Evolutionary conservation across 768 basidiomycete species (phyloP), one percentile per base, ranked within the genome.

Genomic region (Lactifluus rugatus): DNA sequence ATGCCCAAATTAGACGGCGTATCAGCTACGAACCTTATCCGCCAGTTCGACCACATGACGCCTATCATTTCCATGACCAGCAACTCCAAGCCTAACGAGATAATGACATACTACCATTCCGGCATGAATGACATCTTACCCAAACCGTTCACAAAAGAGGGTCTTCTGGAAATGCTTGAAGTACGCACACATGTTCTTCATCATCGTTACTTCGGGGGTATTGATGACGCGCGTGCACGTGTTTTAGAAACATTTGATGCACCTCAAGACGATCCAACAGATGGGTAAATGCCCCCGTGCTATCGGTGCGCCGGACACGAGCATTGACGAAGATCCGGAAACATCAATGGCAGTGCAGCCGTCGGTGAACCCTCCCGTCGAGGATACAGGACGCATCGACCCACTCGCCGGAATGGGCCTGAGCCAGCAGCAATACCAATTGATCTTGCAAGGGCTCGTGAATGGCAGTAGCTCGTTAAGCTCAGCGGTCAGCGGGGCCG

Each of bases 31-130:
- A 91, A 85, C 57, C 71, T 97, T 65, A 96, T 98, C 64, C 80
- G 95, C 17, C 90, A 93, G 73, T 98, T 97, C 68, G 93, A 97
- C 73, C 83, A 84, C 57, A 87, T 85, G 75, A 96, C 94, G 42
- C 95, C 95, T 5, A 97, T 98, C 69, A 96, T 98, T 63, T 95
- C 93, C 23, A 98, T 98, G 95, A 98, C 94, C 52, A 87, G 84
- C 66, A 95, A 93, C 70, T 91, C 89, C 54, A 88, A 91, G 65
- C 93, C 93, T 26, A 86, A 87, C 71, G 89, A 95, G 70, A 87
- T 95, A 61, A 84, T 94, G 82, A 89, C 85, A 8, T 95, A 94
- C 67, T 88, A 87, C 69, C 84, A 85, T 28, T 85, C 84, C 42
- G 87, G 93, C 17, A 97, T 97, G 94, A 97, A 94, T 70, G 94